Evolutionary conservation across 192 early-diverging fungal species (phyloP).

Genomic region (Rhizophagus clarus): DNA sequence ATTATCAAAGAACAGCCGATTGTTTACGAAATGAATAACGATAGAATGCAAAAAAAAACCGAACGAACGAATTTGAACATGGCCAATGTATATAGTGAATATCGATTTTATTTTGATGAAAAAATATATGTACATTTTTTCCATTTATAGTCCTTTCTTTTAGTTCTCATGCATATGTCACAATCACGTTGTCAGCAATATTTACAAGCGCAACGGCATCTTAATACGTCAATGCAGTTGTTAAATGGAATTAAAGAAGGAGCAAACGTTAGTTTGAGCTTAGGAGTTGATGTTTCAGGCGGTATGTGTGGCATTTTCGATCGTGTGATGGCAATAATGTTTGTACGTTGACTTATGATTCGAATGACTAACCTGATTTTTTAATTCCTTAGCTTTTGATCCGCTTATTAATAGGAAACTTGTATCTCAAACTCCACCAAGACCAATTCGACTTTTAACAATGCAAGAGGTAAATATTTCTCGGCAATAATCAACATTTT

Average conservation of each 20-base stretch:
- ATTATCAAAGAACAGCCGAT: not conserved
- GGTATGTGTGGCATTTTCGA: slow-evolving; percentile 4
- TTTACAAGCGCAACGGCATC: slow-evolving; percentile 35
- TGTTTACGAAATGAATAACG: not conserved
- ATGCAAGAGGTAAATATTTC: slow-evolving; percentile 44
- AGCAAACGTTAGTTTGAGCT: slow-evolving; percentile 19
- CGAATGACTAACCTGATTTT: not conserved
- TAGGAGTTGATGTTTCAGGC: slow-evolving; percentile 38
- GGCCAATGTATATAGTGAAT: not conserved
- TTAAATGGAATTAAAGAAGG: slow-evolving; percentile 27
- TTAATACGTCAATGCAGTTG: slow-evolving; percentile 23
- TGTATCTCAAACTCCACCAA: slow-evolving; percentile 63
- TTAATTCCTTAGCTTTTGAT: slow-evolving; percentile 50
- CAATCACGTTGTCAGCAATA: slow-evolving; percentile 48
- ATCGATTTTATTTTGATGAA: not conserved
- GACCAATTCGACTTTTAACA: slow-evolving; percentile 54
- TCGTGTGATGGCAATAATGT: not conserved
- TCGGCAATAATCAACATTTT: not conserved
- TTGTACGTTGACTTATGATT: not conserved
- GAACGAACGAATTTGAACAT: not conserved
- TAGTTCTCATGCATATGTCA: slow-evolving; percentile 47
- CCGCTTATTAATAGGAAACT: slow-evolving; percentile 63
- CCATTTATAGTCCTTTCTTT: slow-evolving; percentile 39
- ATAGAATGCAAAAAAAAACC: not conserved
- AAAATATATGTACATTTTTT: not conserved